Conservation (phyloP, 345 rosid species). For the Citrus sp. region DNA sequence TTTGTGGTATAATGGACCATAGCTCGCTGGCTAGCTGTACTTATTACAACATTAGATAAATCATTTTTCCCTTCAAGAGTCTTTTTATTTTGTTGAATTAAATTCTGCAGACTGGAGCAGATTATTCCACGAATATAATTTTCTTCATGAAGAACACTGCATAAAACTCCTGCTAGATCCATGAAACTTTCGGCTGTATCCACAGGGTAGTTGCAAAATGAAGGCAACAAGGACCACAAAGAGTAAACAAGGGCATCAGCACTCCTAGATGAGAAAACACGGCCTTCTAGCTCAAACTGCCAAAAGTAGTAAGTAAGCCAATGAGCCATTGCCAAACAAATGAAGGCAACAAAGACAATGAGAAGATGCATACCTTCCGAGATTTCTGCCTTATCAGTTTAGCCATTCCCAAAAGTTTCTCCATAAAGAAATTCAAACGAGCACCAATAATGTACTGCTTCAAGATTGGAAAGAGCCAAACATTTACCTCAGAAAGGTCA, state of each 20-base stretch:
- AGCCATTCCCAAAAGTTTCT: constrained; percentile 55
- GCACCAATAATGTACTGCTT: constrained; percentile 91
- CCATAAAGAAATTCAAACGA: constrained; percentile 63
- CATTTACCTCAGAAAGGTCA: constrained; percentile 79
- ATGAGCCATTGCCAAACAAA: constrained; percentile 1
- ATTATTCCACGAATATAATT: constrained; percentile 62
- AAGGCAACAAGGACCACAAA: constrained; percentile 91
- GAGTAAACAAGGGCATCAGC: constrained; percentile 73
- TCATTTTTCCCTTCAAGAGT: constrained; percentile 40
- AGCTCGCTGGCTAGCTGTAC: constrained; percentile 52
- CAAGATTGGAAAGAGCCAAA: constrained; percentile 91
- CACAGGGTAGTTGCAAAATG: constrained; percentile 85
- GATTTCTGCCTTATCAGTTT: constrained; percentile 56
- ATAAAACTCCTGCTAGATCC: constrained; percentile 52
- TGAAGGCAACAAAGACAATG: neutral
- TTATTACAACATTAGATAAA: constrained; percentile 30
- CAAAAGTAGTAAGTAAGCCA: constrained; percentile 14
- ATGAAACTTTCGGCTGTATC: constrained; percentile 78
- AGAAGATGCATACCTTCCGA: constrained; percentile 40
- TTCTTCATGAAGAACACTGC: constrained; percentile 60
- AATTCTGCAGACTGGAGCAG: constrained; percentile 68
- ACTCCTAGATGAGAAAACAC: constrained; percentile 57
- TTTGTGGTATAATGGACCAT: constrained; percentile 44
- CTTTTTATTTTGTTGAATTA: constrained; percentile 73
- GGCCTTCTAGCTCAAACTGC: constrained; percentile 83